Evolutionary conservation across 1,284 basidiomycete species (phyloP), one percentile per base, ranked within the genome.

Genomic region (Coriolopsis trogii): DNA sequence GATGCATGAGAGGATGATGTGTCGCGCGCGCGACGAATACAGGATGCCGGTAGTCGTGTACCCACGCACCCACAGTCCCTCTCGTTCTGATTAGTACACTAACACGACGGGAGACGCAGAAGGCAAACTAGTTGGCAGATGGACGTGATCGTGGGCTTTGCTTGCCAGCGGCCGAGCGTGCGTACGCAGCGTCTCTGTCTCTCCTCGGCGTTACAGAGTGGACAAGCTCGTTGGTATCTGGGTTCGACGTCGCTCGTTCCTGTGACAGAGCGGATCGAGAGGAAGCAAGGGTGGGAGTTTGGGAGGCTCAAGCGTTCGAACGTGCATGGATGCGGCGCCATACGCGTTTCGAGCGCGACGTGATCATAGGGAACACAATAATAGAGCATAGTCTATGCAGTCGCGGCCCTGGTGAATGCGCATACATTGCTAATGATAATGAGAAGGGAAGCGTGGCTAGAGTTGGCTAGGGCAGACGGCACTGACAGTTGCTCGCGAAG

Each of bases 381-480:
- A 26, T 18, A 24, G 38, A 18, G 41, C 25, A 41, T 26, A 26
- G 39, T 28, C 25, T 3, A 31, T n/a, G n/a, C n/a, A n/a, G n/a
- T n/a, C n/a, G n/a, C n/a, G n/a, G 42, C 18, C 30, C 15, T 24
- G 18, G 30, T n/a, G 26, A 20, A 29, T 8, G 26, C 21, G 23
- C n/a, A 34, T 41, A 41, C 18, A 33, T 8, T 8, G 41, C 41
- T 31, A 33, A 16, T 31, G 21, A n/a, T 26, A 41, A 26, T 28
- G 31, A 29, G 29, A 28, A 26, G 43, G n/a, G 48, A 36, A 42
- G 33, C 26, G 10, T 24, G 48, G 41, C n/a, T n/a, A n/a, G n/a
- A n/a, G n/a, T 34, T n/a, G 33, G 43, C 43, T 51, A 23, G 38
- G 43, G 49, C 43, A 31, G n/a, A n/a, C n/a, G n/a, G n/a, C n/a